phyloP scores from a whole-genome alignment of 805 yeast genomes.

The Priceomyces castillae region DNA sequence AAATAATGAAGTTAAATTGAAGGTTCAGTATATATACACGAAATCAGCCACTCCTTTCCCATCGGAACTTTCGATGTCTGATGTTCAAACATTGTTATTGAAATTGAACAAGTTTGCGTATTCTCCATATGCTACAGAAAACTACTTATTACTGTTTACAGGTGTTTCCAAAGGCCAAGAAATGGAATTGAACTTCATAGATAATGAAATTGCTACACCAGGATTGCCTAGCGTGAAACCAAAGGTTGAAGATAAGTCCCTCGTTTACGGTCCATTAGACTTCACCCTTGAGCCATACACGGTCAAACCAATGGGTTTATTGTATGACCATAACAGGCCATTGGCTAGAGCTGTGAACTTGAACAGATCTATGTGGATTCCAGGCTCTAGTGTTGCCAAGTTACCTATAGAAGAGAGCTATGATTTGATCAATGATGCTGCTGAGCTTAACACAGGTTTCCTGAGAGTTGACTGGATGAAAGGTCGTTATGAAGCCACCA shows the following conservation, averaged over 20 bases:
- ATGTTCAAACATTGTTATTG: constrained; percentile 57
- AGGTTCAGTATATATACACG: constrained; percentile 48
- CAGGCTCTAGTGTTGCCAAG: constrained; percentile 71
- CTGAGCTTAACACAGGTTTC: constrained; percentile 66
- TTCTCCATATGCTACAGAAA: constrained; percentile 58
- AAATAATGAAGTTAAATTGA: constrained; percentile 48
- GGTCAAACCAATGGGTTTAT: constrained; percentile 48
- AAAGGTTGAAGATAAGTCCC: constrained; percentile 34
- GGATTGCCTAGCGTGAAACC: constrained; percentile 33
- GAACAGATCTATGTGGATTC: constrained; percentile 80
- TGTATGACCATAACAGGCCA: constrained; percentile 66
- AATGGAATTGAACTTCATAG: constrained; percentile 28
- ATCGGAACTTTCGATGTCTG: constrained; percentile 53
- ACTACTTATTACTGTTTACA: constrained; percentile 42
- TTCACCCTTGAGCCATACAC: constrained; percentile 45
- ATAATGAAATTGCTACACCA: constrained; percentile 12
- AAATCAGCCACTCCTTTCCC: constrained; percentile 61
- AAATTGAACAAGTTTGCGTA: constrained; percentile 54
- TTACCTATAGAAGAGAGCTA: constrained; percentile 81
- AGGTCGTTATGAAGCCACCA: constrained; percentile 45
- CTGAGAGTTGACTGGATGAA: constrained; percentile 76
- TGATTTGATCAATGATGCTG: constrained; percentile 75
- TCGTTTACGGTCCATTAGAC: constrained; percentile 56
- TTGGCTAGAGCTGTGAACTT: constrained; percentile 57
- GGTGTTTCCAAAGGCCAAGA: constrained; percentile 50